Base-by-base conservation (phyloP, 371 early-diverging fungal genomes). In the Apophysomyces ossiformis region DNA sequence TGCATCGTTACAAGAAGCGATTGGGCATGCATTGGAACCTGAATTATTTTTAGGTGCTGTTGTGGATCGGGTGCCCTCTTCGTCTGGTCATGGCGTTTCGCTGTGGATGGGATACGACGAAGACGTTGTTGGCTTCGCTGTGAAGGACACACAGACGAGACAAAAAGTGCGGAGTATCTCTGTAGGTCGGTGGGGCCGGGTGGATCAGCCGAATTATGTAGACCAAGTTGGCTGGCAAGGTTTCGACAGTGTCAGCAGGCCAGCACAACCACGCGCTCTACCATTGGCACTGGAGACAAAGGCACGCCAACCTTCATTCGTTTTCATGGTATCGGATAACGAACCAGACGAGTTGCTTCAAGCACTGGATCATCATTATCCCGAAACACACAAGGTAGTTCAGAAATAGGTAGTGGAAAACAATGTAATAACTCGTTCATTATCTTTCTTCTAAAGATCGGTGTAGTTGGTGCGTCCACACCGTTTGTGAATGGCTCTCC, bases 401-500 rank as follows among this genome's bases (percentile, higher is more conserved):
- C 15, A 59, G 41, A 35, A 43, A 59, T 3, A 7, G 12, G 1
- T 50, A 13, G 13, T 56, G 8, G 36, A 5, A n/a, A 21, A 12
- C 5, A 37, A 54, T 21, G 54, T 5, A 21, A 21, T 26, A 26
- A 26, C 32, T 26, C 2, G 1, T 26, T 26, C 32, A 26, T 26
- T 26, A 3, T 26, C 32, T 26, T 26, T 54, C 7, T 37, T 18
- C 4, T 7, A 11, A 38, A 72, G 74, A n/a, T 84, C 7, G 91
- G 92, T 1, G 59, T 90, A 21, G 65, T 90, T 21, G 87, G 86
- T 3, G 72, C 89, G 1, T 87, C 87, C 37, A 92, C 92, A 0
- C 92, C 91, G 0, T 92, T 92, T 71, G 71, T 86, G n/a, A 92
- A 86, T 1, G 90, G 89, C 7, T 61, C 64, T 0, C 87, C 90